Base-by-base conservation (phyloP, 129 eudicot genomes). In the Flaveria bidentis region DNA sequence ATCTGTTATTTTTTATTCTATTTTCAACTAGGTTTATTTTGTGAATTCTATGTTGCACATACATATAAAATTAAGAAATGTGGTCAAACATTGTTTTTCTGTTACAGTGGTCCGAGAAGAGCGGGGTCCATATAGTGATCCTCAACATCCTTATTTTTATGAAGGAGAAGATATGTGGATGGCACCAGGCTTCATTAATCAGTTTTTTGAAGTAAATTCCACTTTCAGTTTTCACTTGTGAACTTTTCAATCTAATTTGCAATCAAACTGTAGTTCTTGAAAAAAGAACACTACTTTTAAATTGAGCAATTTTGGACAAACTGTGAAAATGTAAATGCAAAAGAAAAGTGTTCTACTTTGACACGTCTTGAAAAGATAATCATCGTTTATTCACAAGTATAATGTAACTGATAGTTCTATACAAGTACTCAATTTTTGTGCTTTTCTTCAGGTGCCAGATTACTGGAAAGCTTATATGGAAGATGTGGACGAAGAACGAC, bases 91-190 rank as follows among this genome's bases (percentile, higher is more conserved):
- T 52, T 11, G 2, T 82, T 47, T 4, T 62, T 57, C 60, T 69
- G 62, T 67, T 69, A 52, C 85, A 93, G 98, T 93, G 98, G 94
- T 93, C 41, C 81, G 98, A 81, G 98, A 93, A 86, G 78, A 90
- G 76, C 79, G 86, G 65, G 98, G 98, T 82, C 98, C 98, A 44
- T 93, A 87, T 80, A 82, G 78, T 12, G 98, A 93, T 79, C 98
- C 98, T 45, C 98, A 93, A 70, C 98, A 93, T 88, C 98, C 92
- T 16, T 93, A 93, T 78, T 53, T 90, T 5, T 93, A 93, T 46
- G 98, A 93, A 78, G 98, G 88, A 81, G 98, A 93, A n/a, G 98
- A 93, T 52, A 86, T 87, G 69, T 93, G 98, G 98, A 91, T 90
- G 97, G 98, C 98, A 76, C 98, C 98, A 49, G 98, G 98, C 61